These are phyloP conservation scores for Xylaria longipes DNA, from an alignment of 495 filamentous ascomycete species.

Conservation along the genomic window DNA sequence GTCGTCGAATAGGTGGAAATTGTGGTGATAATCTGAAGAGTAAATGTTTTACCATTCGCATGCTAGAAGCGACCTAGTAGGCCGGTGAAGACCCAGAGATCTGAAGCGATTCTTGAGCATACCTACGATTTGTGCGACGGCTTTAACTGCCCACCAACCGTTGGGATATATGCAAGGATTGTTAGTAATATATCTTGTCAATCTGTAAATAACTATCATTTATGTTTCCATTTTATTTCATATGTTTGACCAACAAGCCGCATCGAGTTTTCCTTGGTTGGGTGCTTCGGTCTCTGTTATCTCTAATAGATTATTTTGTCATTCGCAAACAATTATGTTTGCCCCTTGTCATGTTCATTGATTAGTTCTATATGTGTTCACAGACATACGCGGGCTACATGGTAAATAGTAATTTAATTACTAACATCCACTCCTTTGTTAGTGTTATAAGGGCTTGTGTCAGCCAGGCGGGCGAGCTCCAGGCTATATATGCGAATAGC, in stretches of 20 bases:
- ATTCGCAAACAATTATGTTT: no score
- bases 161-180: neutral
- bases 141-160: neutral
- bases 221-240: neutral
- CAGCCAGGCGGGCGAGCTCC: no score
- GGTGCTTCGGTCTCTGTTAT: neutral
- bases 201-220: neutral
- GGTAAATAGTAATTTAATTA: neutral
- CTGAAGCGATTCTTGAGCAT: neutral
- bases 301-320: no score
- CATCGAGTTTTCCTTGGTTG: neutral
- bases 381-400: no score
- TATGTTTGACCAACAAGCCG: neutral
- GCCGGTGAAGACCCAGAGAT: neutral
- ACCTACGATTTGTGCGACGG: neutral
- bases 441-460: no score
- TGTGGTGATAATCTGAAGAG: neutral
- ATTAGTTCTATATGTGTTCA: no score
- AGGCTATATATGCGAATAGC: no score
- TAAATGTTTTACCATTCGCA: neutral
- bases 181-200: neutral
- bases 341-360: neutral
- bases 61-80: neutral
- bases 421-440: neutral
- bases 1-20: neutral